Evolutionary conservation across 768 basidiomycete species (phyloP), one percentile per base, ranked within the genome.

Genomic region (Leccinum barrowsii): DNA sequence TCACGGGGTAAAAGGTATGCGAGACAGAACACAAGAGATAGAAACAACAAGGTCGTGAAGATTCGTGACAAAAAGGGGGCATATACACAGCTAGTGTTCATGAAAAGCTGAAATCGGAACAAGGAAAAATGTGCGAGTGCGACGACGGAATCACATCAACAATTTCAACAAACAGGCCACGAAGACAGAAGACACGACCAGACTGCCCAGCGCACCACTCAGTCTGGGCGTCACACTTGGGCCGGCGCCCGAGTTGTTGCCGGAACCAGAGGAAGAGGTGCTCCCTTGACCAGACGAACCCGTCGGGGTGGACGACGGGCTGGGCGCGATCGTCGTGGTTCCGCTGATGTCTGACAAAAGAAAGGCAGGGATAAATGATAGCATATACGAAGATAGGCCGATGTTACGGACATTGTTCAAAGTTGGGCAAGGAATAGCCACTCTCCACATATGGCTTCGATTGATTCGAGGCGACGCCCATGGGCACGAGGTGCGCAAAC

Each of bases 391-490:
- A 2, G 7, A n/a, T 2, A 32, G 4, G 37, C 37, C 12, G 17
- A 32, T 15, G 10, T 17, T 22, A 62, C 67, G 1, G 30, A 84
- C 84, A 83, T 64, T 82, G 73, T 1, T 72, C 66, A 63, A 84
- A 85, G 4, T 32, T 55, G 11, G 78, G 80, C 56, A 76, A 61
- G 0, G 76, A 65, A 52, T 76, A 75, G 59, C 76, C 76, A 8
- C 70, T 66, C 67, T 85, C 85, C 10, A 76, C 72, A 59, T 86
- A 85, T 7, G 82, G 83, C 2, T 78, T 75, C 1, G 80, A 78
- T 47, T 74, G 73, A 65, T 86, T 86, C 11, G 76, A 54, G 1
- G 80, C 79, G 5, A 82, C 79, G 12, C 76, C 79, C 46, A 86
- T 69, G 17, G 85, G 85, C 10, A 84, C 81, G 26, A 86, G 65